Base-by-base conservation (phyloP, 140 eudicot genomes). In the Stevia rebaudiana region DNA sequence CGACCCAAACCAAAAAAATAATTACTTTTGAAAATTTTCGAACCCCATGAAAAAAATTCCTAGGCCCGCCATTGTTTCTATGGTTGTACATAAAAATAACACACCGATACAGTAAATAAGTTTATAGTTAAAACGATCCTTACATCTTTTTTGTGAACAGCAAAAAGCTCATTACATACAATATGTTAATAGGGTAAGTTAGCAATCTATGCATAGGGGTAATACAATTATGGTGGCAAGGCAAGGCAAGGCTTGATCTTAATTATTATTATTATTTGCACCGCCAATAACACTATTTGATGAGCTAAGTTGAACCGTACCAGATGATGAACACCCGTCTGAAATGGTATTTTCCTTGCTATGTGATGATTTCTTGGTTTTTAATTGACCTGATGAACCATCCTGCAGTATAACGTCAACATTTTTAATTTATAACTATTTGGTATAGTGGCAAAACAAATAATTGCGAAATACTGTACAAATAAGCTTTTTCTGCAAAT, bases 241-340 rank as follows among this genome's bases (percentile, higher is more conserved):
- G 35, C 24, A 56, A 4, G 50, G 69, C 48, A 40, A 35, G 23
- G 35, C 24, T 35, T 65, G 68, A 46, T 59, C 61, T 76, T 66
- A 61, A 57, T 65, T 75, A 62, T 71, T 77, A 62, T 71, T 77
- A 19, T 37, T 47, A 48, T 77, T 80, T 12, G 54, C 37, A 33
- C 86, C 94, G 13, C 86, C 88, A 65, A 72, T 75, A 24, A 90
- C 83, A 50, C 97, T 84, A 73, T 76, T 83, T 46, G 95, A 84
- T 49, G 97, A 90, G 85, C 80, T 71, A 40, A 81, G 86, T 48
- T 82, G 91, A 74, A 80, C 76, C 63, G 83, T 82, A 37, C 56
- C 88, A 50, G 94, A 80, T 23, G 97, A 89, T 16, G 89, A 80
- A 80, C 95, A 81, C 56, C 69, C 95, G 24, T 82, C 89, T 19